Base-by-base conservation (phyloP, 2,329 filamentous ascomycete species). In the Nemania sp. region DNA sequence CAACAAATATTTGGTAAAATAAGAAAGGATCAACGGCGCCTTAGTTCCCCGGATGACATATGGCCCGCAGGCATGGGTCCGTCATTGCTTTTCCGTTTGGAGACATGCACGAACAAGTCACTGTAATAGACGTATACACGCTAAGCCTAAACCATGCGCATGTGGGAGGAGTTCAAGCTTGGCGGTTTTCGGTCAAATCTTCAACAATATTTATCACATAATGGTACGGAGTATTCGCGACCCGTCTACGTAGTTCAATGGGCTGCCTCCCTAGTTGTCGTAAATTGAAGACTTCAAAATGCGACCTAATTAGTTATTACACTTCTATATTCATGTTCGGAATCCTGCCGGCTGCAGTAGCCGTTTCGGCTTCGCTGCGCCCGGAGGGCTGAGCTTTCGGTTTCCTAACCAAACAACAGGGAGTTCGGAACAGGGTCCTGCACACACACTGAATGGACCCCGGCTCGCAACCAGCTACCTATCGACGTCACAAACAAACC, bases 11-110 rank as follows among this genome's bases (percentile, higher is more conserved):
- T 19, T n/a, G 7, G 5, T 17, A 41, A 49, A 22, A n/a, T 20
- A 14, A 39, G 40, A 40, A 23, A 5, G 22, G 42, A 52, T 52
- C 39, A 56, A 49, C 43, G 48, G 23, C 43, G 36, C 42, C 43
- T 24, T 17, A 31, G 43, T 20, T 23, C 33, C 26, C 30, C 42
- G 53, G 53, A 43, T 44, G 31, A 30, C 48, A 40, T 24, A 23
- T 41, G 49, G 39, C 36, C 49, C 39, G 49, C 22, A 31, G 28
- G 41, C 26, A 48, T 56, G 48, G 53, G 45, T 41, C 49, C 44
- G 49, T 56, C 46, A 53, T 57, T 57, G 49, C 49, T 54, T 57
- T 57, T 57, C 23, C 31, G n/a, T n/a, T n/a, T n/a, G n/a, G n/a
- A n/a, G n/a, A n/a, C n/a, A n/a, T n/a, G n/a, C n/a, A n/a, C n/a